Percentiles rank a stretch among this genome's conserved stretches.
These are phyloP conservation scores for Phytophthora syringae DNA, from an alignment of 352 stramenopile genomes.

Conservation along the genomic window DNA sequence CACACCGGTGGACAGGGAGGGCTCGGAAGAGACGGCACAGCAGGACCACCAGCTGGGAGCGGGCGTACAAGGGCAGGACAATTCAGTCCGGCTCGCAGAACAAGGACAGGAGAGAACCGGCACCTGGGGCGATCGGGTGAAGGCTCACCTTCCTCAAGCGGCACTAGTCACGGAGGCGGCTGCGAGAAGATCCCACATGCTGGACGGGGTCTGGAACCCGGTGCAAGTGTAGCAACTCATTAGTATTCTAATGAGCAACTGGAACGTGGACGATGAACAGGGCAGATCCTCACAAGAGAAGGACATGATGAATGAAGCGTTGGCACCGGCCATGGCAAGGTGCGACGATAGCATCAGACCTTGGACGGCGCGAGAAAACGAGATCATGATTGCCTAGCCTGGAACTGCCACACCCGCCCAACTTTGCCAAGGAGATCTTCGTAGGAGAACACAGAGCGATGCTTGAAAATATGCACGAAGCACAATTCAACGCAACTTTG, in stretches of 20 bases:
- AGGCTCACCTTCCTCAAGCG: background rate
- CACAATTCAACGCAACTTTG: background rate
- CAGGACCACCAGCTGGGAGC: too few species aligned
- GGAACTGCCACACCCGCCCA: conserved; percentile 4
- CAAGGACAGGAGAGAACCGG: too few species aligned
- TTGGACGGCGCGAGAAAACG: conserved; percentile 5
- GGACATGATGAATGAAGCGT: background rate
- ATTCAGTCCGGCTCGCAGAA: too few species aligned
- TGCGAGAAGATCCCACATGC: conserved; percentile 2
- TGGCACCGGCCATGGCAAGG: background rate
- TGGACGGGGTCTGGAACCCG: conserved; percentile 8
- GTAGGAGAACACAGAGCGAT: conserved; percentile 2
- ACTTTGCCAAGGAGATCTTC: conserved; percentile 6
- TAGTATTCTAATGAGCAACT: background rate
- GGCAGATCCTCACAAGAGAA: background rate
- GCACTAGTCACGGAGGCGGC: background rate
- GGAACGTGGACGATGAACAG: background rate
- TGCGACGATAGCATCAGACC: background rate
- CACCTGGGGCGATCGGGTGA: background rate
- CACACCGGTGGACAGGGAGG: too few species aligned
- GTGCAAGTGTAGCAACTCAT: conserved; percentile 1
- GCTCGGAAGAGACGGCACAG: too few species aligned
- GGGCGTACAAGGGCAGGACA: too few species aligned
- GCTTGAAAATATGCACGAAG: conserved; percentile 5
- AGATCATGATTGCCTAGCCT: background rate